These are phyloP conservation scores for Alternaria brassicicola DNA, from an alignment of 2,329 filamentous ascomycete species.

Conservation along the genomic window DNA sequence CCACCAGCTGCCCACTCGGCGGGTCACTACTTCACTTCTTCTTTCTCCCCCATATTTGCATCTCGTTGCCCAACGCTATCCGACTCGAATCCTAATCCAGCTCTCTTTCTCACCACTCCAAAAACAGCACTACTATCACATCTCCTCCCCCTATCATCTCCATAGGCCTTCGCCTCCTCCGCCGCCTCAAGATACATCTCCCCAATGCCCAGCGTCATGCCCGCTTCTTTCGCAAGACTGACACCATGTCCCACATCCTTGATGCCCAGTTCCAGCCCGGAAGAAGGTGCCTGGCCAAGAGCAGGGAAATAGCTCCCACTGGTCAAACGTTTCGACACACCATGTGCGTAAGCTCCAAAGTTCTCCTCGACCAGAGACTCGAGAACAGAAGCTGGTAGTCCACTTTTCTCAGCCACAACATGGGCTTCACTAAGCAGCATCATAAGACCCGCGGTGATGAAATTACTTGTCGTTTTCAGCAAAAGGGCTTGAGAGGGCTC, in stretches of 20 bases:
- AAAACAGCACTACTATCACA: constrained; percentile 61
- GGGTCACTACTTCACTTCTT: not conserved
- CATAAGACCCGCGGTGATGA: constrained; percentile 58
- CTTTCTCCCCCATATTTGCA: not conserved
- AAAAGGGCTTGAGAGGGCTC: constrained; percentile 54
- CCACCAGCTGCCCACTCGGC: not conserved
- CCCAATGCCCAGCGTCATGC: constrained; percentile 50
- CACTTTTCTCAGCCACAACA: constrained; percentile 56
- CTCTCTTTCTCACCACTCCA: constrained; percentile 54
- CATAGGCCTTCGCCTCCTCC: constrained; percentile 51
- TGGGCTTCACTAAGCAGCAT: constrained; percentile 58
- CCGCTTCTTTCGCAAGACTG: constrained; percentile 50
- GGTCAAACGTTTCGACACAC: constrained; percentile 37
- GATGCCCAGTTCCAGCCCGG: constrained; percentile 57
- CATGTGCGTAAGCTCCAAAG: constrained; percentile 35
- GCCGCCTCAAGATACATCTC: constrained; percentile 55
- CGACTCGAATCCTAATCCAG: constrained; percentile 55
- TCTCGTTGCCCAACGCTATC: constrained; percentile 39
- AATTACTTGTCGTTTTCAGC: constrained; percentile 58
- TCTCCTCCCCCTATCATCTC: constrained; percentile 41
- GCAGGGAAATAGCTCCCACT: constrained; percentile 34
- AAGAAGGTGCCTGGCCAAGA: constrained; percentile 51
- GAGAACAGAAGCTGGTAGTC: constrained; percentile 49
- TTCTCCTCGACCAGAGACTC: constrained; percentile 52
- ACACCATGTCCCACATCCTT: constrained; percentile 61